These are phyloP conservation scores for Taiozyma onychis DNA, from an alignment of 1,139 yeast species.

Conservation along the genomic window DNA sequence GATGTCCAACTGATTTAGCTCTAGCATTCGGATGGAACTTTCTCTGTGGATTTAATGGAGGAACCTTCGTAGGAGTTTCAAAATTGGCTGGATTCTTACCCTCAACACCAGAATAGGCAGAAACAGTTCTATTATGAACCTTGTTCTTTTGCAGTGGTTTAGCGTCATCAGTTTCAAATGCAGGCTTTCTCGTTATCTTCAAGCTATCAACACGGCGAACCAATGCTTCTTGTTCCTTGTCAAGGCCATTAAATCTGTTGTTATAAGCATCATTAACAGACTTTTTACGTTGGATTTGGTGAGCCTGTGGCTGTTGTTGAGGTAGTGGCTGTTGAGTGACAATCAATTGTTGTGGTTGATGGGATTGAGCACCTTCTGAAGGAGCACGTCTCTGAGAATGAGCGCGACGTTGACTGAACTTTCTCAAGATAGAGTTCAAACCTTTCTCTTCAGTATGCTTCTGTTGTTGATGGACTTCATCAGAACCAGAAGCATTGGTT, in stretches of 20 bases:
- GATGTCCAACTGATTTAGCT: constrained; percentile 84
- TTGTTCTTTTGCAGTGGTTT: constrained; percentile 15
- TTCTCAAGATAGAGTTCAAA: constrained; percentile 27
- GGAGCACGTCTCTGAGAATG: constrained; percentile 21
- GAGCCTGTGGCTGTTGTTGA: background rate
- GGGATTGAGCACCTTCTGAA: background rate
- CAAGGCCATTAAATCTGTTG: constrained; percentile 5
- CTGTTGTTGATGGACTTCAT: constrained; percentile 16
- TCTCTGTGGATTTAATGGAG: constrained; percentile 23
- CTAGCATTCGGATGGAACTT: constrained; percentile 79
- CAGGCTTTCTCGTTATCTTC: constrained; percentile 11
- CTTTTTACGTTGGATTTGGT: constrained; percentile 7
- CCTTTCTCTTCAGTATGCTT: constrained; percentile 17
- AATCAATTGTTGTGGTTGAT: background rate
- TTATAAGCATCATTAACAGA: constrained; percentile 4
- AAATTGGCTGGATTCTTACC: background rate
- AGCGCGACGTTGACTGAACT: constrained; percentile 23
- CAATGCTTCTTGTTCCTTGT: constrained; percentile 10
- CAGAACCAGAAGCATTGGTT: constrained; percentile 11
- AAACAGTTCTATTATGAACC: constrained; percentile 34
- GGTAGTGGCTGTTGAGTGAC: background rate
- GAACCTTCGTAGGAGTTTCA: constrained; percentile 6
- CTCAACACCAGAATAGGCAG: constrained; percentile 31
- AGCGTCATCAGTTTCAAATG: constrained; percentile 15
- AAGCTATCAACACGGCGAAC: constrained; percentile 23